Percentiles rank a stretch among this genome's conserved stretches.
Evolutionary conservation across 179 eudicot genomes (phyloP).

Genomic region (Amaranthus tricolor): DNA sequence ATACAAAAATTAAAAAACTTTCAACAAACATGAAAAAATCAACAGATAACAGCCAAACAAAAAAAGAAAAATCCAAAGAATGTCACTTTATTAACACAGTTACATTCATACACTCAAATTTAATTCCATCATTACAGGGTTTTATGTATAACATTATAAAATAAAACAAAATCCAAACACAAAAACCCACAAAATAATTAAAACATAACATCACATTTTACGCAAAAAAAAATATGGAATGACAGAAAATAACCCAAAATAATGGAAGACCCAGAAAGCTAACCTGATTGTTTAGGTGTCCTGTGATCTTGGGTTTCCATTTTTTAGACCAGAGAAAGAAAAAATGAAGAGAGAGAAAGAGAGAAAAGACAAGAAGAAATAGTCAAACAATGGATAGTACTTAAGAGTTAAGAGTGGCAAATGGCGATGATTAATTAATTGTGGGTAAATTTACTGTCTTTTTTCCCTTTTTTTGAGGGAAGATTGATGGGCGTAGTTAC

Average conservation of each 20-base stretch:
- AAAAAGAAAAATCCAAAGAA: neutral
- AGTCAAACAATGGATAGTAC: neutral
- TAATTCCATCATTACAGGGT: neutral
- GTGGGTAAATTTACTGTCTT: neutral
- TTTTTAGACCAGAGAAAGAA: slow-evolving; percentile 6
- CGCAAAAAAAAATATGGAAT: neutral
- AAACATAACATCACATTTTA: slow-evolving; percentile 8
- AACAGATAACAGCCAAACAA: slow-evolving; percentile 15
- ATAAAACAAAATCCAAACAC: slow-evolving; percentile 13
- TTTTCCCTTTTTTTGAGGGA: neutral
- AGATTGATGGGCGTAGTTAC: neutral
- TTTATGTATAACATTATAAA: neutral
- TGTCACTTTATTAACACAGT: neutral
- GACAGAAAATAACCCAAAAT: neutral
- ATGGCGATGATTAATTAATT: neutral
- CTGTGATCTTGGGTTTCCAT: slow-evolving; percentile 41
- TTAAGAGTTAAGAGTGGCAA: neutral
- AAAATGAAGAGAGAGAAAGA: neutral
- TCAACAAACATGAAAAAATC: slow-evolving; percentile 23
- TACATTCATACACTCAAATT: neutral
- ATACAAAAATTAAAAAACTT: neutral
- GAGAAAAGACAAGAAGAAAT: neutral
- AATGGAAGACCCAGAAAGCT: slow-evolving; percentile 1
- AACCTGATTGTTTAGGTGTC: slow-evolving; percentile 32
- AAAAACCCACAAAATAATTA: slow-evolving; percentile 11